A percentile compares a stretch with the other conserved stretches of the same genome.
phyloP scores from a whole-genome alignment of 116 monocot species.

The Thalassia testudinum region DNA sequence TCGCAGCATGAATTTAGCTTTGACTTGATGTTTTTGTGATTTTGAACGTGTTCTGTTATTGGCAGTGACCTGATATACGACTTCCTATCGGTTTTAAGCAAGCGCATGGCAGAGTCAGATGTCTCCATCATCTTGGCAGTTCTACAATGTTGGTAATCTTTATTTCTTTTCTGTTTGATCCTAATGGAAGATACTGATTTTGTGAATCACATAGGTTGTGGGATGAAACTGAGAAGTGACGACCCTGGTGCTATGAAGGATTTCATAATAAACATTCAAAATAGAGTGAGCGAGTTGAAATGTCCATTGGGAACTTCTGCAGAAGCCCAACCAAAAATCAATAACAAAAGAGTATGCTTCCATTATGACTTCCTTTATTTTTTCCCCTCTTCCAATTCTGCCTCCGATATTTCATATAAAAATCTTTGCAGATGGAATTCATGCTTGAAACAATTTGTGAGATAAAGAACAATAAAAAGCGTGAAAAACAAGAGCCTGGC shows the following conservation, averaged over 20 bases:
- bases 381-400: no score
- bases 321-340: constrained; percentile 28
- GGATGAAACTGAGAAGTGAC: constrained; percentile 82
- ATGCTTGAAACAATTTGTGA: constrained; percentile 97
- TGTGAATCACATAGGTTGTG: constrained; percentile 46
- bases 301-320: constrained; percentile 6
- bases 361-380: not conserved
- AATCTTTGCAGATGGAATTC: constrained; percentile 77
- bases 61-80: constrained; percentile 93
- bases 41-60: constrained; percentile 3
- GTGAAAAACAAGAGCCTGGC: constrained; percentile 62
- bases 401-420: not conserved
- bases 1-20: not conserved
- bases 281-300: constrained; percentile 53
- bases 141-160: constrained; percentile 55
- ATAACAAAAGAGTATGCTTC: constrained; percentile 54
- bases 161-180: not conserved
- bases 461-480: constrained; percentile 93
- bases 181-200: not conserved
- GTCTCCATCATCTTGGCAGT: constrained; percentile 64
- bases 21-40: not conserved
- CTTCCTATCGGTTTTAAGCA: constrained; percentile 65
- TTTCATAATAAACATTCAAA: constrained; percentile 61
- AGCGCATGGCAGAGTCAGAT: constrained; percentile 80
- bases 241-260: constrained; percentile 88